These are phyloP conservation scores for Serendipita vermifera DNA, from an alignment of 768 basidiomycete genomes.

Conservation along the genomic window DNA sequence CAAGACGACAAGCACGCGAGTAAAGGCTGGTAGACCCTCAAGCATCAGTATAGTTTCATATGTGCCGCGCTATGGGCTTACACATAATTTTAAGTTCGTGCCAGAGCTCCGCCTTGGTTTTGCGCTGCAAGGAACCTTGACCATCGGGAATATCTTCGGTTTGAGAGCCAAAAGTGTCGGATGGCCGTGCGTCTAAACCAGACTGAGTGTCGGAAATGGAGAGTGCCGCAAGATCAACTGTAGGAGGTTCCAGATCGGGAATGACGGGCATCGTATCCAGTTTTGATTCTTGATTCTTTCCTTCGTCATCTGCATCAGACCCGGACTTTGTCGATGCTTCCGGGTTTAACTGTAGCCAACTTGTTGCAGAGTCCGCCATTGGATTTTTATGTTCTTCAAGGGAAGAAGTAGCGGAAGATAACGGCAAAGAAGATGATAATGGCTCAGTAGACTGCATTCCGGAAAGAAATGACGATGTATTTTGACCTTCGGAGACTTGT, in stretches of 20 bases:
- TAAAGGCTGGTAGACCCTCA: constrained; percentile 50
- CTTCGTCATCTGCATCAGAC: not conserved
- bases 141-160: not conserved
- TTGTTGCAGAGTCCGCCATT: constrained; percentile 25
- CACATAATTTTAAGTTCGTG: constrained; percentile 83
- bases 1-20: constrained; percentile 70
- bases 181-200: not conserved
- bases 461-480: constrained; percentile 5
- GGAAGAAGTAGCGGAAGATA: not conserved
- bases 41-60: constrained; percentile 1
- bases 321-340: not conserved
- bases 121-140: constrained; percentile 1
- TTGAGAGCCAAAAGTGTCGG: not conserved
- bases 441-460: constrained; percentile 3
- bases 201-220: not conserved
- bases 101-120: constrained; percentile 70
- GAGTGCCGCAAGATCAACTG: not conserved
- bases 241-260: constrained; percentile 3
- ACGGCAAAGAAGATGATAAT: not conserved
- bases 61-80: constrained; percentile 24
- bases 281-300: not conserved
- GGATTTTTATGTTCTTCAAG: constrained; percentile 14
- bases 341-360: constrained; percentile 30
- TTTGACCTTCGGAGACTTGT: not conserved
- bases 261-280: not conserved